phyloP scores from a whole-genome alignment of 2,329 filamentous ascomycete genomes.

The Purpureocillium lavendulum region DNA sequence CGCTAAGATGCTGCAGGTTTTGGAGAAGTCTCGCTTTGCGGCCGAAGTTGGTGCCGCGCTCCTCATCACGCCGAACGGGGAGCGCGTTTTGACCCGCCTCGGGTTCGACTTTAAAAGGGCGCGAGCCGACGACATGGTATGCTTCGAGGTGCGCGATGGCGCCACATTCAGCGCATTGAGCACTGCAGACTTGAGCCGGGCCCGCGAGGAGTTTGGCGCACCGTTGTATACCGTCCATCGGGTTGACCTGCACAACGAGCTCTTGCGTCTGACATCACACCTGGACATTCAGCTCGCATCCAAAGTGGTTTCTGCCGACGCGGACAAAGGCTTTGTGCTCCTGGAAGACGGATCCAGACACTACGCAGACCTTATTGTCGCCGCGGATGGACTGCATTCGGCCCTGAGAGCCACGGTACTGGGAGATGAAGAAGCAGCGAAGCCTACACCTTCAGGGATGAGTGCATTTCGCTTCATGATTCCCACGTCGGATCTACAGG shows the following conservation, averaged over 20 bases:
- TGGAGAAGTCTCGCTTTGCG: conserved; percentile 2
- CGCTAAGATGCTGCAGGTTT: conserved; percentile 1
- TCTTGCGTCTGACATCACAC: conserved; percentile 3
- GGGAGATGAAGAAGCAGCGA: background rate
- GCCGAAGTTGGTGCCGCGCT: conserved; percentile 5
- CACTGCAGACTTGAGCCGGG: background rate
- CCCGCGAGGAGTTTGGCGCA: background rate
- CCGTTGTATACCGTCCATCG: conserved; percentile 4
- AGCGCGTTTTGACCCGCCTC: background rate
- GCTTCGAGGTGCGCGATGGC: conserved; percentile 1
- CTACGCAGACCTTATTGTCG: conserved; percentile 4
- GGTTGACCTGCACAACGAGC: conserved; percentile 5
- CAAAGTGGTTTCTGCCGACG: background rate
- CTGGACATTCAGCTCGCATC: conserved; percentile 2
- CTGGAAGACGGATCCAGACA: conserved; percentile 2
- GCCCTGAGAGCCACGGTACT: conserved; percentile 2
- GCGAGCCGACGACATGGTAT: background rate
- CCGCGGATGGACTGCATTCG: conserved; percentile 5
- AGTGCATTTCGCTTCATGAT: conserved; percentile 6
- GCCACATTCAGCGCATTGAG: background rate
- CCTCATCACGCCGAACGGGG: conserved; percentile 4
- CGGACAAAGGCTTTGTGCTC: background rate
- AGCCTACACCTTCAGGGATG: too few species aligned
- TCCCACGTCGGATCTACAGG: background rate
- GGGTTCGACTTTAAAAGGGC: conserved; percentile 4